Base-by-base conservation (phyloP, 2,329 filamentous ascomycete genomes). In the Penicillium thymicola region DNA sequence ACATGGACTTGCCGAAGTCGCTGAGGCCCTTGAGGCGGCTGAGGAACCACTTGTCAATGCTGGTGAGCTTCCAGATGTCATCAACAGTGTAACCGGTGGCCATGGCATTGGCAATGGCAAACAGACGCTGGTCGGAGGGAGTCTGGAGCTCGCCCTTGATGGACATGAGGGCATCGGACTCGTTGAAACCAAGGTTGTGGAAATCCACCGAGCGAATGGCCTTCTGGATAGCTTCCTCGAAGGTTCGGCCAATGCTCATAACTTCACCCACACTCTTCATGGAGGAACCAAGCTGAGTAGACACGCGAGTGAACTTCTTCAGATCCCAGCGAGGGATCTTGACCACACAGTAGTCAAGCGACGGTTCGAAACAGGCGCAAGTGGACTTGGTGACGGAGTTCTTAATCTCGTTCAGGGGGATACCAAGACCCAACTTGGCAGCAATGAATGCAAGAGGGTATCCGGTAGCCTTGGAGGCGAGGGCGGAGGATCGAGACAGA, bases 211-310 rank as follows among this genome's bases (percentile, higher is more conserved):
- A 88, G 49, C 94, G 88, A 67, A 99, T 99, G 21, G 94, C 94
- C 76, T 97, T 99, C 70, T 99, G 94, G 41, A 99, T 96, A 9
- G 94, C 94, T 77, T 99, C 94, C 76, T 99, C 94, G 67, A 99
- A 99, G 0, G 90, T 96, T 64, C 94, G 83, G 55, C 94, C 94
- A 65, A 99, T 97, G 69, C 89, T 93, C 94, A 99, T 97, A 64
- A 99, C 94, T 75, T 99, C 94, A 70, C 94, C 94, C 51, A 99
- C 92, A 84, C 91, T 96, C 87, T 97, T 99, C 94, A 99, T 99
- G 13, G 93, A 96, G 3, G 94, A 97, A 30, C 92, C 93, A 25
- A 99, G 88, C 71, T 95, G 89, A 1, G 92, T 97, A 4, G 93
- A 97, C 23, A 97, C 94, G 64, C 94, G 87, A 28, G 90, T 96